Evolutionary conservation across 2,329 filamentous ascomycete genomes (phyloP).

Genomic region (Diplocarpon rosae): DNA sequence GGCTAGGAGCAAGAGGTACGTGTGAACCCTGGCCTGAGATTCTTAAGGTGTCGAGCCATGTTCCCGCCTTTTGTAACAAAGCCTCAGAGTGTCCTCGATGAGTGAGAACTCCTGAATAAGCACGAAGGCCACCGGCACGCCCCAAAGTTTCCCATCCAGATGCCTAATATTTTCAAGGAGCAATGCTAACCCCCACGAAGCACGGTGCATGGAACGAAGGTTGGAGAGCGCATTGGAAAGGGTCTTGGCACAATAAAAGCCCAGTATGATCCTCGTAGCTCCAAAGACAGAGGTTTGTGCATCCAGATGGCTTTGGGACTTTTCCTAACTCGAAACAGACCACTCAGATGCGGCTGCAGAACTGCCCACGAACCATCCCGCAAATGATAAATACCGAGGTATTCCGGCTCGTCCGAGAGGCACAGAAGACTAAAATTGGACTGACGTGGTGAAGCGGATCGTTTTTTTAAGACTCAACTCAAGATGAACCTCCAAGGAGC

Average conservation of each 20-base stretch:
- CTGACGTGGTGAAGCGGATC: not conserved
- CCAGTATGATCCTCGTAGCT: slow-evolving; percentile 9
- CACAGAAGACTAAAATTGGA: not conserved
- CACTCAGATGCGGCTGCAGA: not conserved
- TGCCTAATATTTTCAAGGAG: too few relatives aligned
- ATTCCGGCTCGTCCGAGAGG: not conserved
- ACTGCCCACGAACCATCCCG: not conserved
- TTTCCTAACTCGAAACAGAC: not conserved
- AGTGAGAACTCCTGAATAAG: too few relatives aligned
- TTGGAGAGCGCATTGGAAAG: slow-evolving; percentile 14
- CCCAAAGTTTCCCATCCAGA: too few relatives aligned
- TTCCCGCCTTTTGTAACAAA: too few relatives aligned
- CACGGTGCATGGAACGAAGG: slow-evolving; percentile 20
- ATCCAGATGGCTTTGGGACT: too few relatives aligned
- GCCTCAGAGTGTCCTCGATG: too few relatives aligned
- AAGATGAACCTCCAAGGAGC: not conserved
- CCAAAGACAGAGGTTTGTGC: slow-evolving; percentile 6
- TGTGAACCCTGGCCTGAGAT: too few relatives aligned
- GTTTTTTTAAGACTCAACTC: slow-evolving; percentile 3
- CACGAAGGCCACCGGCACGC: too few relatives aligned
- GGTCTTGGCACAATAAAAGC: slow-evolving; percentile 19
- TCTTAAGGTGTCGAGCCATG: too few relatives aligned
- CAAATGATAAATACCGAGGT: slow-evolving; percentile 1
- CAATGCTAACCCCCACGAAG: not conserved
- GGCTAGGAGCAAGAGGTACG: slow-evolving; percentile 19